Percentiles rank a stretch among this genome's conserved stretches.
These are phyloP conservation scores for Aureobasidium lini DNA, from an alignment of 2,329 filamentous ascomycete genomes.

Conservation along the genomic window DNA sequence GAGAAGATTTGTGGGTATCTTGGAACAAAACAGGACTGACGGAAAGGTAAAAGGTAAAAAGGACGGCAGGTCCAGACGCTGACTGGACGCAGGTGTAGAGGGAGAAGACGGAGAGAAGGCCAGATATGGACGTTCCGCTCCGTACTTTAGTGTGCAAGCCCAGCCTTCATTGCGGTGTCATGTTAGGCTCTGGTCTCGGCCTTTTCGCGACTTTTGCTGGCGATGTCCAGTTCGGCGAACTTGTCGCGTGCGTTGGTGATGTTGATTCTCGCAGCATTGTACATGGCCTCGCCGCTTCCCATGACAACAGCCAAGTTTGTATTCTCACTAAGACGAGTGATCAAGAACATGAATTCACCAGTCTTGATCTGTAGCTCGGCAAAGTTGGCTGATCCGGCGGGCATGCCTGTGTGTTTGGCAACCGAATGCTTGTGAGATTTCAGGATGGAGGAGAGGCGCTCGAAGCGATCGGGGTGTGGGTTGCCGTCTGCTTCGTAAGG, in stretches of 20 bases:
- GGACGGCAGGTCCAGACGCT: background rate
- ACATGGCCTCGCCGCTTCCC: conserved; percentile 82
- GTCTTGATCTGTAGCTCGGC: conserved; percentile 75
- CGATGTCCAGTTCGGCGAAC: conserved; percentile 58
- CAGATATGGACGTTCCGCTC: background rate
- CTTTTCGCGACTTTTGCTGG: conserved; percentile 10
- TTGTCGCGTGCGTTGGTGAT: conserved; percentile 78
- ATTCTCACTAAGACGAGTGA: conserved; percentile 93
- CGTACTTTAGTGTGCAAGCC: background rate
- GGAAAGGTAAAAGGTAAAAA: background rate
- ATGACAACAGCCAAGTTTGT: conserved; percentile 92
- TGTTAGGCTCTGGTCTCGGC: background rate
- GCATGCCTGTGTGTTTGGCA: conserved; percentile 66
- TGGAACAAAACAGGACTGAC: background rate
- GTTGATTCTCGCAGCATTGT: conserved; percentile 85
- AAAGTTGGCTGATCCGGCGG: conserved; percentile 75
- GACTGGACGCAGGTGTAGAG: background rate
- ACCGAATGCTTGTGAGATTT: conserved; percentile 92
- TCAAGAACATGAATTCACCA: conserved; percentile 80
- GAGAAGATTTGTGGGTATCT: conserved; percentile 11
- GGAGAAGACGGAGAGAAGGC: background rate
- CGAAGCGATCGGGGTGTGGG: conserved; percentile 85
- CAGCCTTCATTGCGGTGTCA: background rate
- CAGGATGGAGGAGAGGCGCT: conserved; percentile 93
- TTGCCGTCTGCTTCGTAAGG: conserved; percentile 62